Evolutionary conservation across 1,139 yeast genomes (phyloP).

Genomic region (Candida freyschussii): DNA sequence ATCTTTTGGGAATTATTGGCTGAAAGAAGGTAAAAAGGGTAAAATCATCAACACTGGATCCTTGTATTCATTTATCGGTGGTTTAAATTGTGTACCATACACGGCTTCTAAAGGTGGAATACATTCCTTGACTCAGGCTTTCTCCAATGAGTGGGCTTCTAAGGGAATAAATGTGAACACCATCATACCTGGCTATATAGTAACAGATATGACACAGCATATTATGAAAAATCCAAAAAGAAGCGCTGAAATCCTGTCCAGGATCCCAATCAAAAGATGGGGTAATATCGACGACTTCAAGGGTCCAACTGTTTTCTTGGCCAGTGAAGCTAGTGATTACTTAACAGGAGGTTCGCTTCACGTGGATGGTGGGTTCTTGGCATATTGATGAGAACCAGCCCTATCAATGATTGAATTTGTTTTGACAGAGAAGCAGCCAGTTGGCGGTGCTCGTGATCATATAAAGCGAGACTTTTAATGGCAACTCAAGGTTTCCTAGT

Average conservation of each 20-base stretch:
- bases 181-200: conserved; percentile 53
- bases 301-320: conserved; percentile 49
- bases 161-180: conserved; percentile 50
- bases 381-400: not conserved
- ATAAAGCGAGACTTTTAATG: not conserved
- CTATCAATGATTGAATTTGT: too few species aligned
- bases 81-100: conserved; percentile 41
- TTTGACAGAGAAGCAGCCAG: too few species aligned
- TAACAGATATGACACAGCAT: conserved; percentile 44
- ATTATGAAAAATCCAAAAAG: conserved; percentile 33
- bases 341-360: conserved; percentile 47
- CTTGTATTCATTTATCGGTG: conserved; percentile 40
- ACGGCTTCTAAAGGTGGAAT: conserved; percentile 52
- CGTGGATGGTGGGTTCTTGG: conserved; percentile 54
- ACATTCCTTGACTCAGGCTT: conserved; percentile 41
- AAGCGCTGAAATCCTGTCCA: conserved; percentile 31
- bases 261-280: conserved; percentile 50
- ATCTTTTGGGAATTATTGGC: conserved; percentile 41
- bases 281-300: conserved; percentile 50
- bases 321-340: conserved; percentile 46
- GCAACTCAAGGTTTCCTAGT: too few species aligned
- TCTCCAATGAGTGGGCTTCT: conserved; percentile 50
- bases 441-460: too few species aligned
- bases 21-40: conserved; percentile 46
- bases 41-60: conserved; percentile 65